Evolutionary conservation across 1,284 basidiomycete genomes (phyloP).

Genomic region (Ganoderma sp.): DNA sequence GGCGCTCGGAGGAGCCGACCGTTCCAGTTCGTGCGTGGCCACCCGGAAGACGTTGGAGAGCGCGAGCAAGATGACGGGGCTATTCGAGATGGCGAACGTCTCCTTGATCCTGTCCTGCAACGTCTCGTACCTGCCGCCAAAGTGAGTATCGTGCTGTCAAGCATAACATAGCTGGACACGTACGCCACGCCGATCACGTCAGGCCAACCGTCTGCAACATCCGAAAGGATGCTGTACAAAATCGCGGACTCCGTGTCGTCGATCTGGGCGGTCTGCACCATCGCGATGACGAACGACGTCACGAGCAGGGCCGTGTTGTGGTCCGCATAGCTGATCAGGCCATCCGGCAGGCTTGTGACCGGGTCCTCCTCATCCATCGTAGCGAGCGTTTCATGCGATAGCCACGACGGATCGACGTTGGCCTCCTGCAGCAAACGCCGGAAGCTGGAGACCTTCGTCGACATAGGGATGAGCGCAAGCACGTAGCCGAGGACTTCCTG

Average conservation of each 20-base stretch:
- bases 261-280: slow-evolving; percentile 79
- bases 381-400: slow-evolving; percentile 41
- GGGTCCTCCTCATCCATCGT: slow-evolving; percentile 56
- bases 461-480: slow-evolving; percentile 76
- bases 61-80: slow-evolving; percentile 71
- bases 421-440: slow-evolving; percentile 67
- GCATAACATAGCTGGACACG: slow-evolving; percentile 41
- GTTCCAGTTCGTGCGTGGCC: slow-evolving; percentile 64
- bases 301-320: slow-evolving; percentile 72
- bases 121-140: slow-evolving; percentile 68
- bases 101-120: slow-evolving; percentile 81
- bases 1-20: slow-evolving; percentile 52
- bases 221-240: slow-evolving; percentile 77
- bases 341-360: slow-evolving; percentile 60
- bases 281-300: slow-evolving; percentile 77
- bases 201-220: slow-evolving; percentile 74
- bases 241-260: slow-evolving; percentile 85
- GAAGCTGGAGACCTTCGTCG: slow-evolving; percentile 62
- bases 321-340: slow-evolving; percentile 71
- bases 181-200: slow-evolving; percentile 79
- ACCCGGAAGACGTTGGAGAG: slow-evolving; percentile 78
- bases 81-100: slow-evolving; percentile 76
- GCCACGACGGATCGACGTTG: slow-evolving; percentile 57
- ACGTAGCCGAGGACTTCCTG: slow-evolving; percentile 81
- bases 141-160: slow-evolving; percentile 24